These are phyloP conservation scores for Buddleja alternifolia DNA, from an alignment of 257 asterid species.

Conservation along the genomic window DNA sequence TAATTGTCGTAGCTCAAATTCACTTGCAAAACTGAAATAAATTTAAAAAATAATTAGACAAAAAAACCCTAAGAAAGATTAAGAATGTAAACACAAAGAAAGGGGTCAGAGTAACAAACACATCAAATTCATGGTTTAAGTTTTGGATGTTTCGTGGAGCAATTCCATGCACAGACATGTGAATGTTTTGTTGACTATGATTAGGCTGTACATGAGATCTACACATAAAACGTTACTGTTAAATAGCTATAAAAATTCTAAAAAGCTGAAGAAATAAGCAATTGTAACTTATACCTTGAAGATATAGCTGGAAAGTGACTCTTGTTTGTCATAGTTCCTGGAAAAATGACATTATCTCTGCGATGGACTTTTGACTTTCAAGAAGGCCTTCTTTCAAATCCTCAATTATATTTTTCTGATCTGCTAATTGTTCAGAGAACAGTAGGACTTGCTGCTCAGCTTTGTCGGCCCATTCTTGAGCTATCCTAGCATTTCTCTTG, in stretches of 20 bases:
- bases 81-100: background rate
- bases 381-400: too few relatives aligned
- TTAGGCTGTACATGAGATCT: background rate
- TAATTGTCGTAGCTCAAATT: background rate
- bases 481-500: too few relatives aligned
- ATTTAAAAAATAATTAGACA: background rate
- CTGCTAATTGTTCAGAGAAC: too few relatives aligned
- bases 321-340: background rate
- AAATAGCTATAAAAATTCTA: background rate
- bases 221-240: background rate
- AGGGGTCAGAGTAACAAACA: background rate
- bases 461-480: too few relatives aligned
- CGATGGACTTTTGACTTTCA: background rate
- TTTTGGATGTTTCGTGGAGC: background rate
- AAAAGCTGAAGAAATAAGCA: background rate
- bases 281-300: background rate
- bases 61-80: background rate
- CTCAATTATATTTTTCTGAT: too few relatives aligned
- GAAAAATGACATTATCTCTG: background rate
- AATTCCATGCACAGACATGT: background rate
- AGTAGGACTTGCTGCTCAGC: too few relatives aligned
- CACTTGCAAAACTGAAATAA: background rate
- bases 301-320: background rate
- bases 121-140: background rate
- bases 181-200: background rate